These are phyloP conservation scores for Medakamo hakoo DNA, from an alignment of 139 green algal genomes.

Conservation along the genomic window DNA sequence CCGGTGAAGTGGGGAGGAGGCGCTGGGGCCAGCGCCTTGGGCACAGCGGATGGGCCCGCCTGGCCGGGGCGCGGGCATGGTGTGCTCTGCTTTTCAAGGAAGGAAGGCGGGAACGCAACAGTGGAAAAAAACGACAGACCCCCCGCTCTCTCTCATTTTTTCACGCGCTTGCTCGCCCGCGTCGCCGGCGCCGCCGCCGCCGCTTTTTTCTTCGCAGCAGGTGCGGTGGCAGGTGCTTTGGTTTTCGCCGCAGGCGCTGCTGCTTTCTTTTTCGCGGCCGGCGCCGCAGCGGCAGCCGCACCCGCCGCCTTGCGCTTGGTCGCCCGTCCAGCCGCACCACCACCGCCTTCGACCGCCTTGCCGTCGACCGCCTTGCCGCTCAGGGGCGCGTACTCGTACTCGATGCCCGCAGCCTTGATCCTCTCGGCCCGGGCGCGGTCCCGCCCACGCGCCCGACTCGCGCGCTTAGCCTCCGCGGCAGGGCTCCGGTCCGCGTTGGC, in stretches of 20 bases:
- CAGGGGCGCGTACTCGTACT: conserved; percentile 58
- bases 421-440: conserved; percentile 35
- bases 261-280: background rate
- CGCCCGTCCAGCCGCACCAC: background rate
- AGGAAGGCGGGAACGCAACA: no score
- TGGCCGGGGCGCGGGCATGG: no score
- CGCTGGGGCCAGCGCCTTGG: no score
- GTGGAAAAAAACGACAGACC: background rate
- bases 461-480: conserved; percentile 14
- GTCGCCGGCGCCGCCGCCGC: no score
- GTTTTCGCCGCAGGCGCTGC: background rate
- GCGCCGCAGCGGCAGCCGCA: background rate
- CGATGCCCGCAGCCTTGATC: conserved; percentile 54
- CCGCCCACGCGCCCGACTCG: conserved; percentile 19
- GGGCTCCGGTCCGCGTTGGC: conserved; percentile 46
- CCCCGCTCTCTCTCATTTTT: background rate
- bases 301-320: background rate
- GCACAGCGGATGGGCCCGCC: no score
- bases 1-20: no score
- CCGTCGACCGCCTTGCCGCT: background rate
- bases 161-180: background rate
- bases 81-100: no score
- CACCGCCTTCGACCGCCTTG: background rate
- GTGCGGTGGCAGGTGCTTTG: background rate
- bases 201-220: background rate